These are phyloP conservation scores for Xylaria sp. DNA, from an alignment of 2,329 filamentous ascomycete species.

Conservation along the genomic window DNA sequence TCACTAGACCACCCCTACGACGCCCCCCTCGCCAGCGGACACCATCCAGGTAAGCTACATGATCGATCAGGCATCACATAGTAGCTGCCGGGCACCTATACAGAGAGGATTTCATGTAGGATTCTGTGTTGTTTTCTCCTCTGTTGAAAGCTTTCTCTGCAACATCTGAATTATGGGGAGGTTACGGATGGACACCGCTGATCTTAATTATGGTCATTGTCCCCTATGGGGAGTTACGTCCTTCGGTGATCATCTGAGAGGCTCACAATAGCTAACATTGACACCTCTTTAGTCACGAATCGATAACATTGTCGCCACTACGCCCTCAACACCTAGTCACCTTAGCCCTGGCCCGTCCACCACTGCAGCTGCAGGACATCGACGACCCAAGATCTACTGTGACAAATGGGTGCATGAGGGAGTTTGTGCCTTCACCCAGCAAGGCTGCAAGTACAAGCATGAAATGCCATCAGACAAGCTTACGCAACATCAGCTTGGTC, in stretches of 20 bases:
- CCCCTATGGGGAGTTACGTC: neutral
- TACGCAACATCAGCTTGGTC: constrained; percentile 72
- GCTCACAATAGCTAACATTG: constrained; percentile 2
- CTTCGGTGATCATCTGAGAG: neutral
- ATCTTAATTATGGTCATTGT: neutral
- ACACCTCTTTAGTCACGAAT: constrained; percentile 41
- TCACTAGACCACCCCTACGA: constrained; percentile 33
- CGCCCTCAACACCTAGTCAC: constrained; percentile 34
- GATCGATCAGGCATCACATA: constrained; percentile 21
- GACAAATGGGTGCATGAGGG: constrained; percentile 90
- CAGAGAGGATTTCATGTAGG: constrained; percentile 18
- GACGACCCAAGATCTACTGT: constrained; percentile 72
- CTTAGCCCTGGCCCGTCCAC: constrained; percentile 1
- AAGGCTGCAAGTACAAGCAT: constrained; percentile 88
- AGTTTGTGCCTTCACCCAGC: constrained; percentile 82
- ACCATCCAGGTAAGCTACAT: constrained; percentile 42
- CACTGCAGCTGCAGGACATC: constrained; percentile 19
- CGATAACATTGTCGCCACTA: constrained; percentile 46
- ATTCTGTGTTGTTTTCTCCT: constrained; percentile 6
- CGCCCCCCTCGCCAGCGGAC: constrained; percentile 36
- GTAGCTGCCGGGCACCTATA: constrained; percentile 17
- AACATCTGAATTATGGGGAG: neutral
- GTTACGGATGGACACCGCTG: neutral
- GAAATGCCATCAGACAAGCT: constrained; percentile 78
- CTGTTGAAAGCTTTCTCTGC: neutral